A percentile compares a stretch with the other conserved stretches of the same genome.
These are phyloP conservation scores for Periconia sp. DNA, from an alignment of 2,329 filamentous ascomycete genomes.

Conservation along the genomic window DNA sequence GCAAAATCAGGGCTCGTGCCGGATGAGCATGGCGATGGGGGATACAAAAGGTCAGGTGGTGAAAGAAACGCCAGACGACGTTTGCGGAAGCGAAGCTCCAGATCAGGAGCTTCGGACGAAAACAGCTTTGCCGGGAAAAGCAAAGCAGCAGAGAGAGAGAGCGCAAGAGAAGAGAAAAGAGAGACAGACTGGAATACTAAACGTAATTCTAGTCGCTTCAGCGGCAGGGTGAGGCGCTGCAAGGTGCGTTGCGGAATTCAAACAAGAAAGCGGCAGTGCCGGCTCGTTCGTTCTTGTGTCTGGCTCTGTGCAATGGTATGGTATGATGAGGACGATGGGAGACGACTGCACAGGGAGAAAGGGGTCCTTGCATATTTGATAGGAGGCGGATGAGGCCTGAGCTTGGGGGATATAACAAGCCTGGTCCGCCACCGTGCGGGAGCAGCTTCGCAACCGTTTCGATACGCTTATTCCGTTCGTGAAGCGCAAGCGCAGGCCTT, in stretches of 20 bases:
- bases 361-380: slow-evolving; percentile 44
- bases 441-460: slow-evolving; percentile 20
- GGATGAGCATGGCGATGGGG: slow-evolving; percentile 37
- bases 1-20: slow-evolving; percentile 35
- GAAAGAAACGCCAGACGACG: slow-evolving; percentile 31
- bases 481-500: slow-evolving; percentile 38
- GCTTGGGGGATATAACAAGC: no score
- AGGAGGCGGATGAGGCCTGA: slow-evolving; percentile 39
- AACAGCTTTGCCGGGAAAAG: slow-evolving; percentile 40
- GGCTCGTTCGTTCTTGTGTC: slow-evolving; percentile 30
- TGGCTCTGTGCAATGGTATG: slow-evolving; percentile 21
- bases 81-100: slow-evolving; percentile 38
- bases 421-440: no score
- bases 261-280: slow-evolving; percentile 23
- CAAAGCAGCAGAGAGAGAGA: slow-evolving; percentile 36
- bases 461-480: slow-evolving; percentile 19
- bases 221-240: slow-evolving; percentile 29
- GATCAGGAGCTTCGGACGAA: slow-evolving; percentile 11
- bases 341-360: slow-evolving; percentile 16
- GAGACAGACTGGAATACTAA: slow-evolving; percentile 36
- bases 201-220: slow-evolving; percentile 33
- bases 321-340: not conserved
- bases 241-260: slow-evolving; percentile 41
- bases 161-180: slow-evolving; percentile 32
- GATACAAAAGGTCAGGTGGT: slow-evolving; percentile 39